Evolutionary conservation across 2,329 filamentous ascomycete genomes (phyloP).

Genomic region (Elsinoe fawcettii): DNA sequence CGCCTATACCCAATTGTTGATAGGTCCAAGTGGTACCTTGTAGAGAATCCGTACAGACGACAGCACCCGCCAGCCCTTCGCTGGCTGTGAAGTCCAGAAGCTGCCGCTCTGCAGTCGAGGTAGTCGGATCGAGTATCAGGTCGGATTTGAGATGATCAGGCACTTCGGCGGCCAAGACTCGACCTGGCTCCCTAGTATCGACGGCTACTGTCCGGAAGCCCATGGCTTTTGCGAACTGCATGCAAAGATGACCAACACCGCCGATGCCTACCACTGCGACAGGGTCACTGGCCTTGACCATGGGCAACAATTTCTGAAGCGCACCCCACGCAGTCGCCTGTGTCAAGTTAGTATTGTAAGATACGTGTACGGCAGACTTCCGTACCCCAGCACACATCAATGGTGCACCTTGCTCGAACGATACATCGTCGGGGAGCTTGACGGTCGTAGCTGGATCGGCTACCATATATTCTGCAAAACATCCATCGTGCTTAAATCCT

Average conservation of each 20-base stretch:
- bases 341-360: not conserved
- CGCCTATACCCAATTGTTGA: not conserved
- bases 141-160: not conserved
- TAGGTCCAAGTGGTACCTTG: not conserved
- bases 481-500: constrained; percentile 4
- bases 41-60: not conserved
- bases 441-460: not conserved
- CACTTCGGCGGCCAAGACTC: constrained; percentile 31
- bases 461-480: constrained; percentile 3
- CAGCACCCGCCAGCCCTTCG: not conserved
- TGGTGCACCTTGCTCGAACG: constrained; percentile 5
- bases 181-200: constrained; percentile 39
- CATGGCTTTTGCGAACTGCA: constrained; percentile 43
- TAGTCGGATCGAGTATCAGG: not conserved
- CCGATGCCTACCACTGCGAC: constrained; percentile 41
- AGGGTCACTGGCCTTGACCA: constrained; percentile 27
- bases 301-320: not conserved
- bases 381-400: not conserved
- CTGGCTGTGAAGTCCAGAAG: not conserved
- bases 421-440: not conserved
- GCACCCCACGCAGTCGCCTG: constrained; percentile 4
- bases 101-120: not conserved
- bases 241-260: constrained; percentile 40
- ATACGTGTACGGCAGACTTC: too few relatives aligned
- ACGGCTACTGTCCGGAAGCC: constrained; percentile 38